Percentiles rank a stretch among this genome's conserved stretches.
Conservation (phyloP, 1,284 basidiomycete species). For the Leccinum pachyderme region DNA sequence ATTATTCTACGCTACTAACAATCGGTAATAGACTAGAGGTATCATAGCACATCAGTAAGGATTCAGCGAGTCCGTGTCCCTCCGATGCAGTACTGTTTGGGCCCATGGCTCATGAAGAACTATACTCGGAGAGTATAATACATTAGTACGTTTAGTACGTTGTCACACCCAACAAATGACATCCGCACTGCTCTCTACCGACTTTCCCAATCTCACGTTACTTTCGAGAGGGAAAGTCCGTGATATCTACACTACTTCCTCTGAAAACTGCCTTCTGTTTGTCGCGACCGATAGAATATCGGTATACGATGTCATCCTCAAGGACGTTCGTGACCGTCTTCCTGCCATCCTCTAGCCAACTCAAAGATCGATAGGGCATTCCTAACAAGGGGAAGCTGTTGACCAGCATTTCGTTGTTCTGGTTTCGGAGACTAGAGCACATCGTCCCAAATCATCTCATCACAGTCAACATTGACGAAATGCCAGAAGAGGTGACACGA, state of each 20-base stretch:
- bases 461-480: conserved; percentile 67
- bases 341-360: neutral
- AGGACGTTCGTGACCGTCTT: conserved; percentile 63
- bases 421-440: conserved; percentile 82
- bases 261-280: conserved; percentile 78
- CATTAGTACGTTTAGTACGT: neutral
- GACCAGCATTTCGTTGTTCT: conserved; percentile 90
- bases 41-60: conserved; percentile 18
- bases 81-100: conserved; percentile 10
- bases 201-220: conserved; percentile 58
- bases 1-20: conserved; percentile 8
- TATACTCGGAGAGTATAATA: neutral
- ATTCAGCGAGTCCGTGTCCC: conserved; percentile 10
- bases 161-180: conserved; percentile 16
- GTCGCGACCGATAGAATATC: conserved; percentile 96
- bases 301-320: conserved; percentile 94
- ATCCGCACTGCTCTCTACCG: conserved; percentile 47
- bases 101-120: neutral
- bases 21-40: conserved; percentile 9
- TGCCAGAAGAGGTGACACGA: conserved; percentile 71
- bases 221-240: conserved; percentile 90
- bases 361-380: conserved; percentile 65
- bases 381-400: conserved; percentile 92
- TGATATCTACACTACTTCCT: conserved; percentile 81
- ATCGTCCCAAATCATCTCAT: conserved; percentile 89